Evolutionary conservation across 2,329 filamentous ascomycete species (phyloP).

Genomic region (Elsinoe ampelina): DNA sequence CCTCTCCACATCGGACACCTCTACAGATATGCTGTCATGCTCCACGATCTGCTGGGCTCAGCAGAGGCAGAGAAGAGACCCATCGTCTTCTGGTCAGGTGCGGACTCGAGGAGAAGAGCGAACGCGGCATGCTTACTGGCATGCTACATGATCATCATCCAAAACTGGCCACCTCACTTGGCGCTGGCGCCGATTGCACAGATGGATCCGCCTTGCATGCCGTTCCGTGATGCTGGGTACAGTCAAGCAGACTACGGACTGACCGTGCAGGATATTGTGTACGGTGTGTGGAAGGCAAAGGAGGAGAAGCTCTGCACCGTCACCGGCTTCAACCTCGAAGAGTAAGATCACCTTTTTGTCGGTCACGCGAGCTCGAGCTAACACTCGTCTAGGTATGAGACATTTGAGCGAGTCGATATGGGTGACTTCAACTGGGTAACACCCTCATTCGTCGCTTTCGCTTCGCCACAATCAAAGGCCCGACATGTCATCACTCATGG

Average conservation of each 20-base stretch:
- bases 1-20: conserved; percentile 94
- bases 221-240: conserved; percentile 95
- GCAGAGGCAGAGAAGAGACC: conserved; percentile 82
- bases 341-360: background rate
- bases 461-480: conserved; percentile 79
- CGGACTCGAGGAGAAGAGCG: conserved; percentile 85
- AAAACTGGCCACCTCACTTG: conserved; percentile 93
- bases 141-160: conserved; percentile 98
- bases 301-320: conserved; percentile 86
- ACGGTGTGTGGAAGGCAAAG: conserved; percentile 97
- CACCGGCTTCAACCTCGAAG: conserved; percentile 85
- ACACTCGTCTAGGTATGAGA: conserved; percentile 59
- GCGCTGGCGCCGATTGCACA: conserved; percentile 93
- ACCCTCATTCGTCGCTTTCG: conserved; percentile 89
- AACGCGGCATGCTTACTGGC: conserved; percentile 93
- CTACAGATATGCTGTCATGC: conserved; percentile 89
- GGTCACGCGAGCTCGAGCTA: conserved; percentile 15
- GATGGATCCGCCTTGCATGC: conserved; percentile 95
- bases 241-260: conserved; percentile 95
- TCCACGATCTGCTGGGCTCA: conserved; percentile 89
- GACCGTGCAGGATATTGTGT: conserved; percentile 93
- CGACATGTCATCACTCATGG: conserved; percentile 61
- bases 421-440: conserved; percentile 99
- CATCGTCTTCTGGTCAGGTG: conserved; percentile 92
- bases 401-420: conserved; percentile 90